Evolutionary conservation across 768 basidiomycete species (phyloP).

Genomic region (Paxillus ammoniavirescens): DNA sequence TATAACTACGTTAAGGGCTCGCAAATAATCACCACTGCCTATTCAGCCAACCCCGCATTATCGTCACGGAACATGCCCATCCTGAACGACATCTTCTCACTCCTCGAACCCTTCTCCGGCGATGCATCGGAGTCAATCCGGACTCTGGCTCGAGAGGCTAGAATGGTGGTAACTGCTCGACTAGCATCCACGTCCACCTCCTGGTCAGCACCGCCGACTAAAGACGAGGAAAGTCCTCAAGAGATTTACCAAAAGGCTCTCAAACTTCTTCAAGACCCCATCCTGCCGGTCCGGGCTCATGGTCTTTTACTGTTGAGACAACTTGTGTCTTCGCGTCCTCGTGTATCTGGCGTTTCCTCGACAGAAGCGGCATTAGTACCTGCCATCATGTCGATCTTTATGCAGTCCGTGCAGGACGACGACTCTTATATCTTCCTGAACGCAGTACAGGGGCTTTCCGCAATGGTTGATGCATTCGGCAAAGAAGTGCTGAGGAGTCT

Average conservation of each 20-base stretch:
- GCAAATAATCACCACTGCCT: not conserved
- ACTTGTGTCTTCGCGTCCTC: constrained; percentile 50
- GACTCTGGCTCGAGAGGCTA: constrained; percentile 70
- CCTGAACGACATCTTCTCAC: constrained; percentile 66
- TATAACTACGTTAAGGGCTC: no score
- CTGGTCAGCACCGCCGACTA: constrained; percentile 15
- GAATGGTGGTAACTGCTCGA: constrained; percentile 81
- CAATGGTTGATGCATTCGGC: constrained; percentile 70
- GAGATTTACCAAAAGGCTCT: constrained; percentile 85
- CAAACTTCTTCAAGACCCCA: constrained; percentile 84
- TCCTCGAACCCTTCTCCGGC: constrained; percentile 57
- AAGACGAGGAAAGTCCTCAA: constrained; percentile 38
- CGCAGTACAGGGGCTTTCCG: constrained; percentile 86
- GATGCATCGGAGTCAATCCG: constrained; percentile 49
- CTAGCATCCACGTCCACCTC: constrained; percentile 56
- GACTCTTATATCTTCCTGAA: constrained; percentile 96
- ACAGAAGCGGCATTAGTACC: constrained; percentile 68
- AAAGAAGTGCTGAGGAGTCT: constrained; percentile 68
- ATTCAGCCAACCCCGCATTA: constrained; percentile 51
- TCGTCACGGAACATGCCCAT: constrained; percentile 60
- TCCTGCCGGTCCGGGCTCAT: constrained; percentile 92
- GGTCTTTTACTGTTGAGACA: constrained; percentile 81
- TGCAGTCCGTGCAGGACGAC: constrained; percentile 82
- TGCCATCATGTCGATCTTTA: constrained; percentile 83
- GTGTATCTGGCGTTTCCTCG: constrained; percentile 4